phyloP scores from a whole-genome alignment of 2,329 filamentous ascomycete genomes.

The Talaromyces sp. region DNA sequence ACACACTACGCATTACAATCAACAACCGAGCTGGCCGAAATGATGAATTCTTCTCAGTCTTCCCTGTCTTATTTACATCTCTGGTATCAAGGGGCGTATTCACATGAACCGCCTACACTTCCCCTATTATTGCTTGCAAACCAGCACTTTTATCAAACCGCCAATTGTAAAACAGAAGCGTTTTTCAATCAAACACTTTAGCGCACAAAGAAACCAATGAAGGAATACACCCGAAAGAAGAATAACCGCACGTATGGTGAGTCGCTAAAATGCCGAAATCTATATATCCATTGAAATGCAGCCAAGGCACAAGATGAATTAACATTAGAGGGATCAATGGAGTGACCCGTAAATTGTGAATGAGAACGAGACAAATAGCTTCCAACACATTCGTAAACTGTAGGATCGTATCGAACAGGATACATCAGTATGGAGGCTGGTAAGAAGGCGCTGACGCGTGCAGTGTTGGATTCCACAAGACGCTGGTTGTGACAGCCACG shows the following conservation, averaged over 20 bases:
- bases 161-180: neutral
- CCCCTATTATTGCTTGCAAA: neutral
- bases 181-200: neutral
- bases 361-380: neutral
- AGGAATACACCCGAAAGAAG: neutral
- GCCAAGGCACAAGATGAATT: neutral
- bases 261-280: neutral
- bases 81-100: neutral
- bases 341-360: neutral
- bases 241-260: neutral
- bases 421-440: conserved; percentile 21
- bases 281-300: conserved; percentile 3
- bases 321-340: neutral
- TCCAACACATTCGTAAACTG: neutral
- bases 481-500: conserved; percentile 6
- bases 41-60: neutral
- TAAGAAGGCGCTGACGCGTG: conserved; percentile 16
- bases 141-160: neutral
- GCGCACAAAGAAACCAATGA: neutral
- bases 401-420: neutral
- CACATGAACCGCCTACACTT: neutral
- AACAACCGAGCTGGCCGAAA: neutral
- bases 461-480: conserved; percentile 16
- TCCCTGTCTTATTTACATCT: neutral
- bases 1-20: neutral